Evolutionary conservation across 495 filamentous ascomycete species (phyloP), one percentile per base, ranked within the genome.

Genomic region (Viridothelium virens): DNA sequence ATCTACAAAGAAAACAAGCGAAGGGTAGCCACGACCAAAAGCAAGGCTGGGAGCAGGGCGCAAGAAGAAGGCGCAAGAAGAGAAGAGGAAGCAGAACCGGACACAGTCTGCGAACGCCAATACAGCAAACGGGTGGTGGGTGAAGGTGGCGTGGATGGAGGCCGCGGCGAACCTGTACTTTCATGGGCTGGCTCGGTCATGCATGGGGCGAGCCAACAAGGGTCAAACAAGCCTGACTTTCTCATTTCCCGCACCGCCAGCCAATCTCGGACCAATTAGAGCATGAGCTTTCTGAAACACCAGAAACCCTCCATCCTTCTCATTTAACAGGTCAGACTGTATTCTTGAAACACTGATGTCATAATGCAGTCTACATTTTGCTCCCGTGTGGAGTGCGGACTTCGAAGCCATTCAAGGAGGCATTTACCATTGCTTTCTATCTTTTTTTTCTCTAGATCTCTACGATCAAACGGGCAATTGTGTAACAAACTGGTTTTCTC

Each of bases 301-400:
- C 31, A 10, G 7, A 31, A 14, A 34, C 14, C 53, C 53, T 59
- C 53, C 14, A 14, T 59, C 14, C 53, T 4, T 59, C 53, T 36
- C 33, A 59, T 59, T 59, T 34, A 33, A 36, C 25, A 18, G 11
- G 36, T 3, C 31, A 10, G 5, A 5, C 31, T 59, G 53, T 7
- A n/a, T 10, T 59, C 31, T 31, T 59, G 53, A 59, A 59, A 59
- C 53, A 18, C 36, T 31, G 53, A 59, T 59, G 53, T 59, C 53
- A 59, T 59, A 34, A 31, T 36, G 53, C 53, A 59, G 53, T 4
- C 1, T 7, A 6, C 53, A 14, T 36, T 34, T 18, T 16, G 25
- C 31, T 59, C 1, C 53, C 53, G 53, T 25, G 25, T 25, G 25
- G 25, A 25, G 25, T 25, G 25, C 10, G 1, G 31, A 59, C 14